A percentile compares a stretch with the other conserved stretches of the same genome.
Conservation (phyloP, 2,329 filamentous ascomycete species). For the Exophiala sp. region DNA sequence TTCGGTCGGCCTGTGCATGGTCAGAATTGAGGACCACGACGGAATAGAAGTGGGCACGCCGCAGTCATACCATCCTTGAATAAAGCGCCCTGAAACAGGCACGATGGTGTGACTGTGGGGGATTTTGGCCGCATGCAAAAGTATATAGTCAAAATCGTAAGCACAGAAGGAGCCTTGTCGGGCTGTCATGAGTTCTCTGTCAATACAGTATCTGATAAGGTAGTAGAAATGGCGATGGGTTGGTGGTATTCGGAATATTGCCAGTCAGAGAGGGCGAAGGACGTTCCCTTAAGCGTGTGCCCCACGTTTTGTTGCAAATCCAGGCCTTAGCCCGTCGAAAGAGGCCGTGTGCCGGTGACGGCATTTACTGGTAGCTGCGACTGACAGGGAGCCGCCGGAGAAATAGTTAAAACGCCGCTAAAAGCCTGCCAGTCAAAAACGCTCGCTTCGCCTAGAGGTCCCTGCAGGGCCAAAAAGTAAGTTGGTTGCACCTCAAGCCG, state of each 20-base stretch:
- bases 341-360: neutral
- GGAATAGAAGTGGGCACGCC: slow-evolving; percentile 15
- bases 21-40: slow-evolving; percentile 8
- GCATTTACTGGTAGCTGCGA: neutral
- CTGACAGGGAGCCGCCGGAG: slow-evolving; percentile 8
- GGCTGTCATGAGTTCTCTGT: neutral
- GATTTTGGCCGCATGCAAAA: slow-evolving; percentile 1
- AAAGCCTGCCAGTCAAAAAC: neutral
- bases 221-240: neutral
- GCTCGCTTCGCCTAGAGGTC: neutral
- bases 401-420: slow-evolving; percentile 1
- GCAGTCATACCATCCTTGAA: slow-evolving; percentile 26
- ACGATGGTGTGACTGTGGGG: neutral
- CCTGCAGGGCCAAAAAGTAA: neutral
- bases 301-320: slow-evolving; percentile 13
- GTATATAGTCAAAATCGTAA: neutral
- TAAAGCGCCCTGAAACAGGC: neutral
- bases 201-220: neutral
- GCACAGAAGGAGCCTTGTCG: no score
- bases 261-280: slow-evolving; percentile 11
- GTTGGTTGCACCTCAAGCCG: no score
- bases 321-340: neutral
- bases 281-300: slow-evolving; percentile 1
- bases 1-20: slow-evolving; percentile 35
- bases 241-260: slow-evolving; percentile 10